Conservation (phyloP, 768 basidiomycete genomes). For the Pisolithus tinctorius region DNA sequence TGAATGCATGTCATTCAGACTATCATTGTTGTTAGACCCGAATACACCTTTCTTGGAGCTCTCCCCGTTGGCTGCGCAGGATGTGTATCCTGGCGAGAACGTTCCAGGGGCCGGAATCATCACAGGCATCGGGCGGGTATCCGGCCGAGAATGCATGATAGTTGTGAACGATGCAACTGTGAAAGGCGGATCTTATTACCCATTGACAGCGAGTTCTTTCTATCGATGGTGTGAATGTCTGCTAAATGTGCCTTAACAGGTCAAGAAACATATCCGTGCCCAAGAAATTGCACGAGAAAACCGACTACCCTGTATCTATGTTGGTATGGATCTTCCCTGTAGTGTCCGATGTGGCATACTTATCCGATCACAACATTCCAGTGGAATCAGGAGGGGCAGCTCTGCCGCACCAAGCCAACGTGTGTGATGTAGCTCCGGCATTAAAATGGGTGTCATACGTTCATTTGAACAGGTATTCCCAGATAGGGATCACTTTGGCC, state of each 20-base stretch:
- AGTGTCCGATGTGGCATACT: background rate
- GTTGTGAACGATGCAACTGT: conserved; percentile 95
- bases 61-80: conserved; percentile 79
- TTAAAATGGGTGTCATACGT: conserved; percentile 1
- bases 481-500: conserved; percentile 91
- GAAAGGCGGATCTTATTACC: conserved; percentile 90
- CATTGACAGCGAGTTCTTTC: conserved; percentile 52
- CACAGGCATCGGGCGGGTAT: conserved; percentile 75
- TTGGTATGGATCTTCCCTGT: conserved; percentile 48
- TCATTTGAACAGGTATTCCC: conserved; percentile 60
- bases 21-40: conserved; percentile 73
- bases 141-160: conserved; percentile 79
- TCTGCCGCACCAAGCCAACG: conserved; percentile 87
- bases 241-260: conserved; percentile 31
- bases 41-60: conserved; percentile 88
- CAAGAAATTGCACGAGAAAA: conserved; percentile 94
- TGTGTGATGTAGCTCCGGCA: conserved; percentile 12
- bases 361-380: conserved; percentile 22
- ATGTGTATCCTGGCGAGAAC: conserved; percentile 67
- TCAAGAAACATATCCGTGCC: conserved; percentile 93
- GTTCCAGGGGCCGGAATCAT: conserved; percentile 90
- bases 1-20: conserved; percentile 31
- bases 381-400: conserved; percentile 95
- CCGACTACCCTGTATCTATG: conserved; percentile 83
- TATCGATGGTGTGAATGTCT: background rate